Conservation (phyloP, 257 asterid genomes). For the Nicotiana sylvestris region DNA sequence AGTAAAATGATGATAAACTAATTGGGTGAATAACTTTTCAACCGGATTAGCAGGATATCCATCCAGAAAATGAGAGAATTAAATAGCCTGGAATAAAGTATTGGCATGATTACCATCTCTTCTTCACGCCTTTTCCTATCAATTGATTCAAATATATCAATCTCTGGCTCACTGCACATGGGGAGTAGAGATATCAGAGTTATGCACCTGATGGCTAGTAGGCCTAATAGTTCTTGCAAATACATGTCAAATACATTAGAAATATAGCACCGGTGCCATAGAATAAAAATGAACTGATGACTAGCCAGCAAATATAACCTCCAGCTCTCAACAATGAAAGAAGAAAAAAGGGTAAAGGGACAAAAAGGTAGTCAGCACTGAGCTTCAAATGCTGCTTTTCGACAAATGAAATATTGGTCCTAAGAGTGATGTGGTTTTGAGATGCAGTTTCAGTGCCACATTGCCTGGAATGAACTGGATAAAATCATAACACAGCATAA, state of each 20-base stretch:
- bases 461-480: background rate
- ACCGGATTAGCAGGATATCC: background rate
- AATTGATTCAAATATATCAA: conserved; percentile 83
- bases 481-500: background rate
- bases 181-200: background rate
- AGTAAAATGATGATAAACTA: background rate
- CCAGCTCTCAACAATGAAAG: background rate
- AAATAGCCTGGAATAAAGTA: conserved; percentile 14
- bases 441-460: background rate
- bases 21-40: background rate
- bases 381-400: background rate
- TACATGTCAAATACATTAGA: background rate
- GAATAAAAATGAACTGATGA: background rate
- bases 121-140: conserved; percentile 73
- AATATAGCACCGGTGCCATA: background rate
- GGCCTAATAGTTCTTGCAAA: background rate
- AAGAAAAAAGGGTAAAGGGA: background rate
- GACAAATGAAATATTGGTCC: background rate
- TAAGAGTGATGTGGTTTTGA: background rate
- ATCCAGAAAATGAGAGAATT: background rate
- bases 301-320: background rate
- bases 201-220: background rate
- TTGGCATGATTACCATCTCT: conserved; percentile 60
- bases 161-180: conserved; percentile 75
- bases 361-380: background rate